Evolutionary conservation across 441 rosid species (phyloP), one percentile per base, ranked within the genome.

Genomic region (Aleurites moluccanus): DNA sequence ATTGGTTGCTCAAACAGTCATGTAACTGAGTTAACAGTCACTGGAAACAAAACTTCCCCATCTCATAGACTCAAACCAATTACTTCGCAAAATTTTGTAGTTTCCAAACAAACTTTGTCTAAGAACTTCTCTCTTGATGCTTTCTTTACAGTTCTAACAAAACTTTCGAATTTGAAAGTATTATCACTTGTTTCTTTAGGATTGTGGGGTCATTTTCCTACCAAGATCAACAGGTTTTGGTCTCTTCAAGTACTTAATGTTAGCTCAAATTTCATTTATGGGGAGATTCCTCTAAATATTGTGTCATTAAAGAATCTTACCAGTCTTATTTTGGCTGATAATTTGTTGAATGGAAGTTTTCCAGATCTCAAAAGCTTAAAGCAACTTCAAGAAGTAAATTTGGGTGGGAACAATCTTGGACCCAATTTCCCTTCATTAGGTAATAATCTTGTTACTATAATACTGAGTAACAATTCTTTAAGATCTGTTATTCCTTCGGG

Each of bases 181-280:
- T 61, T 95, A 71, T 90, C 95, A 5, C 87, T 93, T 20, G 88
- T 91, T 52, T 89, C 93, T 1, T 78, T 91, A 27, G 99, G 97
- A 14, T 73, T 95, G 40, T 86, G 96, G 91, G 97, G 99, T 77
- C 83, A 88, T 11, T 79, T 95, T 20, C 89, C 98, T 74, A 76
- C 85, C 25, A 85, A 90, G 47, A 73, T 85, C 79, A 77, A 77
- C 80, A 84, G 91, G 64, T 63, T 92, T 70, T 67, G 78, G 77
- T 83, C 90, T 1, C 92, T 95, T 35, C 59, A 82, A 56, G 80
- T 79, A 63, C 84, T 95, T 20, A 89, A 95, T 76, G 62, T 91
- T 75, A 89, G 88, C 81, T 91, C 91, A n/a, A 95, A 95, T 81
- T 91, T 82, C 88, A 87, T 94, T 66, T 77, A 85, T 10, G 96